Evolutionary conservation across 148 eudicot species (phyloP).

Genomic region (Arctostaphylos glauca): DNA sequence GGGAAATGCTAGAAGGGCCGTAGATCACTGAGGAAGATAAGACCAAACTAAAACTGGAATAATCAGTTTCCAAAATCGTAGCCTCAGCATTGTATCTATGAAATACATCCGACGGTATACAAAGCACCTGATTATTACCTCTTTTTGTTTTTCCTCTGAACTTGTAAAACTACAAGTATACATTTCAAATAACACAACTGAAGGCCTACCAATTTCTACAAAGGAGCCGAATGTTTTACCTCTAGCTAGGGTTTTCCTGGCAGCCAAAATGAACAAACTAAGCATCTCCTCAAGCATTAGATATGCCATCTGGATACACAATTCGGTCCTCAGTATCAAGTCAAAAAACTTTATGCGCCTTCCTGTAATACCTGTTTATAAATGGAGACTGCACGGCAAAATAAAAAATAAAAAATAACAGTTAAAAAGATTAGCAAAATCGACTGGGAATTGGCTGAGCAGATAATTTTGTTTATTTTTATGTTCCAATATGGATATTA

Average conservation of each 20-base stretch:
- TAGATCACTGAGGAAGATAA: not conserved
- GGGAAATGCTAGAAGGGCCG: not conserved
- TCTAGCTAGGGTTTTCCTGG: not conserved
- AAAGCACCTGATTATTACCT: not conserved
- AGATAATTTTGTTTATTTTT: not conserved
- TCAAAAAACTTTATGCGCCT: slow-evolving; percentile 74
- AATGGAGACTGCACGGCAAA: slow-evolving; percentile 61
- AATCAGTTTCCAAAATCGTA: not conserved
- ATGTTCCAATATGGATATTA: not conserved
- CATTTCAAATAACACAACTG: not conserved
- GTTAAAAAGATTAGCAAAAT: not conserved
- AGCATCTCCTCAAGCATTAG: slow-evolving; percentile 12
- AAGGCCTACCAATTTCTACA: not conserved
- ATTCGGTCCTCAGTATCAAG: slow-evolving; percentile 1
- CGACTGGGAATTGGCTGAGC: not conserved
- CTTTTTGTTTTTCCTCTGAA: not conserved
- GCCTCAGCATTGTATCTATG: not conserved
- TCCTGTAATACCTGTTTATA: slow-evolving; percentile 93
- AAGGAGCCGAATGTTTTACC: not conserved
- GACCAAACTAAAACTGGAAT: not conserved
- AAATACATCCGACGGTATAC: not conserved
- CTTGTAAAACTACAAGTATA: slow-evolving; percentile 3
- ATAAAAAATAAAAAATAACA: not conserved
- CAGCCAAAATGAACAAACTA: slow-evolving; percentile 11
- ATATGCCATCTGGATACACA: not conserved